Evolutionary conservation across 2,329 filamentous ascomycete genomes (phyloP).

Genomic region (Pseudovirgaria hyperparasitica): DNA sequence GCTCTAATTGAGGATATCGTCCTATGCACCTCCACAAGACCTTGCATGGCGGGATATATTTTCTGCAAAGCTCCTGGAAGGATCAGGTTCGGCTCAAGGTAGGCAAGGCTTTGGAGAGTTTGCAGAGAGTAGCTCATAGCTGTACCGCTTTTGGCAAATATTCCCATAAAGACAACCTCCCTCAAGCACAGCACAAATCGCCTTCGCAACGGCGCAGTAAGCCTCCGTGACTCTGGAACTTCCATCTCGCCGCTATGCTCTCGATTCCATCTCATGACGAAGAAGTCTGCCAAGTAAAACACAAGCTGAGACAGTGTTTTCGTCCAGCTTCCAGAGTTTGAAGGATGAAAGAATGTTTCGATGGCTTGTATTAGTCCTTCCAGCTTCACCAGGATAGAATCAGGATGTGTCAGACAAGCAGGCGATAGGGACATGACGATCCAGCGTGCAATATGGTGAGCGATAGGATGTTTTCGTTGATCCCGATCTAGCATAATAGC

Average conservation of each 20-base stretch:
- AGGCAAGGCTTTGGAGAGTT: conserved; percentile 78
- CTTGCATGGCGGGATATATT: conserved; percentile 94
- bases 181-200: conserved; percentile 81
- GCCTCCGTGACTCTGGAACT: conserved; percentile 62
- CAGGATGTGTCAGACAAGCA: conserved; percentile 59
- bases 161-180: conserved; percentile 95
- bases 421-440: conserved; percentile 90
- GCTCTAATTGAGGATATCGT: conserved; percentile 89
- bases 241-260: conserved; percentile 89
- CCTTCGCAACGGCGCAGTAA: conserved; percentile 69
- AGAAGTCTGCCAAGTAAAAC: conserved; percentile 87
- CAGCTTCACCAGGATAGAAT: conserved; percentile 70
- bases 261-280: conserved; percentile 94
- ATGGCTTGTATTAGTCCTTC: conserved; percentile 90
- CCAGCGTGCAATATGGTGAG: conserved; percentile 86
- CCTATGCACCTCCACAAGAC: conserved; percentile 89
- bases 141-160: conserved; percentile 89
- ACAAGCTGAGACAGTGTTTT: conserved; percentile 80
- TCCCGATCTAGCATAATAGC: conserved; percentile 85
- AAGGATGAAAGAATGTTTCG: conserved; percentile 97
- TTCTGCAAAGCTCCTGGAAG: conserved; percentile 86
- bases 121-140: conserved; percentile 87
- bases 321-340: conserved; percentile 88
- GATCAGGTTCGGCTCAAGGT: conserved; percentile 81
- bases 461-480: conserved; percentile 79